A percentile compares a stretch with the other conserved stretches of the same genome.
phyloP scores from a whole-genome alignment of 2,329 filamentous ascomycete genomes.

The Rhynchosporium agropyri region DNA sequence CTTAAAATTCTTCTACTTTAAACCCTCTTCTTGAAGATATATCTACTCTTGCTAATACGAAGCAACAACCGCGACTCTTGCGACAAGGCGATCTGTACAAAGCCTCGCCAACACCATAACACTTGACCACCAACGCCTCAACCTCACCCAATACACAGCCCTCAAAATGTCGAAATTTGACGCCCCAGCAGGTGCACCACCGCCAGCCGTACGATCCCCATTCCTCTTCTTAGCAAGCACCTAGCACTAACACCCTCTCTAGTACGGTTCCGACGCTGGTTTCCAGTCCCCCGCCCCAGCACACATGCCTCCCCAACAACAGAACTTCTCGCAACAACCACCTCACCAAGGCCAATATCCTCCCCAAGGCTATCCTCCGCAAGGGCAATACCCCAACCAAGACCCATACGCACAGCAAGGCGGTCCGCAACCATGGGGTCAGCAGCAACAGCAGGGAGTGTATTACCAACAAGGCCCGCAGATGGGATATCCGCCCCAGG shows the following conservation, averaged over 20 bases:
- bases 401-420: conserved; percentile 22
- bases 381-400: conserved; percentile 14
- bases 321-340: conserved; percentile 5
- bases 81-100: conserved; percentile 6
- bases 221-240: background rate
- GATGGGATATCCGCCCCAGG: conserved; percentile 33
- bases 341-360: too few species aligned
- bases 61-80: background rate
- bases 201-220: conserved; percentile 26
- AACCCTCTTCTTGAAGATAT: background rate
- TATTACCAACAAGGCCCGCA: conserved; percentile 36
- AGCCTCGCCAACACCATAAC: background rate
- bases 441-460: conserved; percentile 18
- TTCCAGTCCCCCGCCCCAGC: conserved; percentile 30
- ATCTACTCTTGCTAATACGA: background rate
- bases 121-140: background rate
- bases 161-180: conserved; percentile 32
- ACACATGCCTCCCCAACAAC: conserved; percentile 27
- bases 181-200: conserved; percentile 30
- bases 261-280: conserved; percentile 28
- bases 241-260: background rate
- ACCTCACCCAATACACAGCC: background rate
- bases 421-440: conserved; percentile 8
- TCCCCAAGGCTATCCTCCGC: conserved; percentile 8
- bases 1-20: background rate